Evolutionary conservation across 306 rosid species (phyloP), one percentile per base, ranked within the genome.

Genomic region (Sicyos baderoa): DNA sequence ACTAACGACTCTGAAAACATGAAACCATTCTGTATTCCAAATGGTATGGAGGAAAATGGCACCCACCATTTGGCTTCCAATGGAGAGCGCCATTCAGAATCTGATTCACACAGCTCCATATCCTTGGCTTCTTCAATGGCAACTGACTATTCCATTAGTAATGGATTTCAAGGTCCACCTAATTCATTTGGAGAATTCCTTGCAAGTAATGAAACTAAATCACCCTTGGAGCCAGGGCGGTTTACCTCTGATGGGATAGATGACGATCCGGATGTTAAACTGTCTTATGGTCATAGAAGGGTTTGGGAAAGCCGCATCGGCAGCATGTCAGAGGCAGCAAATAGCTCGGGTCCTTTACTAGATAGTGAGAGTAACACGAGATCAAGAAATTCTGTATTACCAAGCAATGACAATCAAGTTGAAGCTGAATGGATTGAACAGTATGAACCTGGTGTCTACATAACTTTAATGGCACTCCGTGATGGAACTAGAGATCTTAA

Each of bases 361-460:
- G 90, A 85, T 66, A 86, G 82, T 82, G 91, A 89, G 78, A 82
- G 80, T 82, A 81, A 87, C 78, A 83, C 81, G 17, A 77, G 79
- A 76, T 81, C 82, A 0, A 82, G 80, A 75, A 82, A 55, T 75
- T 70, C 91, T 57, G 71, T 74, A n/a, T n/a, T 61, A 54, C 68
- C 86, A 67, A 73, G 75, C 64, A 79, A 68, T 71, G 75, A 70
- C 72, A 85, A 77, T 78, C 87, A 86, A 78, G 74, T 74, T 37
- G 92, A 83, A 76, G 83, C 83, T n/a, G 98, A 93, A 81, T 83
- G 97, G 97, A 88, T 89, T 23, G 94, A 93, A 78, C 96, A 93
- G 81, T 91, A 86, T 76, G 98, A 93, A 76, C 83, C 98, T 9
- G 98, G 98, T 57, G 96, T 93, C 58, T 93, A 89, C 76, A 88